These are phyloP conservation scores for Collybiopsis confluens DNA, from an alignment of 768 basidiomycete species.

Conservation along the genomic window DNA sequence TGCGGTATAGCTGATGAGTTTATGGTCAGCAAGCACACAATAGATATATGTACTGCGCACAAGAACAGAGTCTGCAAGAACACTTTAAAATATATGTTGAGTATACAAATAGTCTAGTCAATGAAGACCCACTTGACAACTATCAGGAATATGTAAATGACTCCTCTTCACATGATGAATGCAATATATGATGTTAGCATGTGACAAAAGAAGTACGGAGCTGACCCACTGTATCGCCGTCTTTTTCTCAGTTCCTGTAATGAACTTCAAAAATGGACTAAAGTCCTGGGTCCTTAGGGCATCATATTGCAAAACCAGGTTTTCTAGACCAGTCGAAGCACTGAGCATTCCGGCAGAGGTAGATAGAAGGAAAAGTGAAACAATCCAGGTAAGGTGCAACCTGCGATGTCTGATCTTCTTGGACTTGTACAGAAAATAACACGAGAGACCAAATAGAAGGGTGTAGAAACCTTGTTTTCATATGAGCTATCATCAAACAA, in stretches of 20 bases:
- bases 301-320: not conserved
- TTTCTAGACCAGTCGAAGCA: not conserved
- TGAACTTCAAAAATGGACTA: not conserved
- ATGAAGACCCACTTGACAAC: not conserved
- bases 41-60: not conserved
- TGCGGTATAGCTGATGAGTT: not conserved
- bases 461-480: not conserved
- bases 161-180: not conserved
- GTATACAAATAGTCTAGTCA: not conserved
- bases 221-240: not conserved
- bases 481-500: not conserved
- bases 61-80: not conserved
- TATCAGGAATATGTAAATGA: not conserved
- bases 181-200: not conserved
- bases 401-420: not conserved
- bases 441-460: not conserved
- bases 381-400: not conserved
- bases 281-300: not conserved
- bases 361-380: not conserved
- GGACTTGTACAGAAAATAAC: not conserved
- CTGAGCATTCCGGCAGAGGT: not conserved
- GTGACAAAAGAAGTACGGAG: not conserved
- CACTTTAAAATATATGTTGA: not conserved
- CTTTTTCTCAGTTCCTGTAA: not conserved
- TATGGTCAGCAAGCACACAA: too few species aligned